A percentile compares a stretch with the other conserved stretches of the same genome.
Conservation (phyloP, 371 early-diverging fungal genomes). For the Amoeboaphelidium protococcarum region DNA sequence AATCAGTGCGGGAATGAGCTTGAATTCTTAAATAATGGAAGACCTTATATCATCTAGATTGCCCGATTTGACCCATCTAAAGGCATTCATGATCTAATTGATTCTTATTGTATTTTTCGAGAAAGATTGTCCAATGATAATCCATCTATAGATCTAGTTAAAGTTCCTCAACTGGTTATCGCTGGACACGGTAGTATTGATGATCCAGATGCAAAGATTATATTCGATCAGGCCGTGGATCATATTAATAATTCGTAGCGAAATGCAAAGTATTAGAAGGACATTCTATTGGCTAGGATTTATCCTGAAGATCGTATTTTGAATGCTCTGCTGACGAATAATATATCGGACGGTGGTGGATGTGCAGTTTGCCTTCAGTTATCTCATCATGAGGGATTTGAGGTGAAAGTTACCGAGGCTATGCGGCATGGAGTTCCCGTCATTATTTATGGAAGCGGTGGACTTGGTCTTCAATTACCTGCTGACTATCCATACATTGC, state of each 20-base stretch:
- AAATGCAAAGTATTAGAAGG: slow-evolving; percentile 2
- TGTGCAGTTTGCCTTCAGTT: slow-evolving; percentile 46
- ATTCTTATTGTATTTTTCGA: slow-evolving; percentile 36
- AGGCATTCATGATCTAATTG: slow-evolving; percentile 51
- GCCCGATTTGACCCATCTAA: slow-evolving; percentile 75
- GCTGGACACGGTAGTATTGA: slow-evolving; percentile 65
- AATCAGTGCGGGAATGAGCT: slow-evolving; percentile 36
- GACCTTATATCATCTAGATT: slow-evolving; percentile 60
- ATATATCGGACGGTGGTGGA: no score
- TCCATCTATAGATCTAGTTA: slow-evolving; percentile 16
- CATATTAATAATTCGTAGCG: slow-evolving; percentile 20
- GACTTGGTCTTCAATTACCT: slow-evolving; percentile 56
- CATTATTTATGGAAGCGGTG: slow-evolving; percentile 37
- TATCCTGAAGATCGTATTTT: slow-evolving; percentile 57
- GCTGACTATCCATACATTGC: slow-evolving; percentile 34
- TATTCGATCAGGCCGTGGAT: slow-evolving; percentile 29
- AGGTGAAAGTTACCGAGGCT: slow-evolving; percentile 73
- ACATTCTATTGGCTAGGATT: slow-evolving; percentile 20
- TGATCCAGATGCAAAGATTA: slow-evolving; percentile 51
- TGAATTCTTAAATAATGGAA: slow-evolving; percentile 20
- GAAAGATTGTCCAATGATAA: slow-evolving; percentile 15
- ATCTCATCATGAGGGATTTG: slow-evolving; percentile 59
- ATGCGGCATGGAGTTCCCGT: slow-evolving; percentile 37
- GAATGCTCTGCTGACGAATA: slow-evolving; percentile 33
- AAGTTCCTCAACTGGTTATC: slow-evolving; percentile 40